phyloP scores from a whole-genome alignment of 768 basidiomycete species.

The Mycena floridula region DNA sequence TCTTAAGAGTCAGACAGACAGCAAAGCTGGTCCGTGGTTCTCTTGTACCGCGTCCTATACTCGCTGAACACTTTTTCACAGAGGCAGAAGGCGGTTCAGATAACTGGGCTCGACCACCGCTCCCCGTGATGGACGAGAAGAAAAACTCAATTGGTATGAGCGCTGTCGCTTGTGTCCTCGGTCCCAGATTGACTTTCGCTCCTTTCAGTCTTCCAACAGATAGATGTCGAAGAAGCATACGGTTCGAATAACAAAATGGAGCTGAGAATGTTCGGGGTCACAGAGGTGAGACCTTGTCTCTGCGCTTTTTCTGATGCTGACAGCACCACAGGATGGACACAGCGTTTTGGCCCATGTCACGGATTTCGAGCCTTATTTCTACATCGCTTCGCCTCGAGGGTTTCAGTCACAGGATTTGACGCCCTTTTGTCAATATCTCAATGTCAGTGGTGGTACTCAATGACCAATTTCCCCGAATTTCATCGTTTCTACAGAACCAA shows the following conservation, averaged over 20 bases:
- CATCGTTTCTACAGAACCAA: too few species aligned
- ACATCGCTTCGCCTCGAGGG: constrained; percentile 80
- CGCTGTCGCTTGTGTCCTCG: background rate
- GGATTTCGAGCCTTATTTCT: constrained; percentile 91
- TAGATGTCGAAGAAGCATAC: constrained; percentile 73
- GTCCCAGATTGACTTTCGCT: background rate
- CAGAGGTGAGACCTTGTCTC: constrained; percentile 46
- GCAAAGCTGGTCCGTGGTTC: constrained; percentile 1
- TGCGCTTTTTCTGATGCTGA: constrained; percentile 1
- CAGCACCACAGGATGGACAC: constrained; percentile 58
- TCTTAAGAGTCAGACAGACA: constrained; percentile 44
- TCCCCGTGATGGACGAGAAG: constrained; percentile 50
- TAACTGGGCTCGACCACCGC: constrained; percentile 61
- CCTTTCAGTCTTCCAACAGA: constrained; percentile 85
- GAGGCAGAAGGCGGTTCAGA: constrained; percentile 76
- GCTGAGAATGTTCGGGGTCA: constrained; percentile 85
- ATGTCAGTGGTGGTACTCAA: constrained; percentile 68
- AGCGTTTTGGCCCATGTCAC: constrained; percentile 83
- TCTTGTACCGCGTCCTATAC: constrained; percentile 35
- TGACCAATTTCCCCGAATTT: too few species aligned
- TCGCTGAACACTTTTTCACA: constrained; percentile 22
- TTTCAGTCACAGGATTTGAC: constrained; percentile 64
- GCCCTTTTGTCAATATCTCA: constrained; percentile 63
- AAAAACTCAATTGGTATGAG: constrained; percentile 63
- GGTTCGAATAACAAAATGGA: constrained; percentile 35